phyloP scores from a whole-genome alignment of 2,329 filamentous ascomycete species.

The Fusarium avenaceum region DNA sequence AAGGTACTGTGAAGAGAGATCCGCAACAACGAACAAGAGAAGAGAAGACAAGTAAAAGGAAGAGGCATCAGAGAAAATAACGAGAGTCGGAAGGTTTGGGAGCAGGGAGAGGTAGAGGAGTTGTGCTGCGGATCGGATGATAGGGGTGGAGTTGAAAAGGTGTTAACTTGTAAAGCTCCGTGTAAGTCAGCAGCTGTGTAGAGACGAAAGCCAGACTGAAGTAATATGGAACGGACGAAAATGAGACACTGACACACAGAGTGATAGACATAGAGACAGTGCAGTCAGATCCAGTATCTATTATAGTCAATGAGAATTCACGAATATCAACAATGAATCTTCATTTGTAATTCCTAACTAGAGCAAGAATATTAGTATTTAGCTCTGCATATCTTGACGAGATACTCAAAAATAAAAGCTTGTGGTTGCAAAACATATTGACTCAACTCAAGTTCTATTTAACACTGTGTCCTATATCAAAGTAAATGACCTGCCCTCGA shows the following conservation, averaged over 20 bases:
- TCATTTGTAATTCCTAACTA: not conserved
- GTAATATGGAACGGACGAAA: conserved; percentile 3
- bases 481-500: conserved; percentile 20
- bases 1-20: too few relatives aligned
- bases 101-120: conserved; percentile 6
- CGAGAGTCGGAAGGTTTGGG: not conserved
- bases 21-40: too few relatives aligned
- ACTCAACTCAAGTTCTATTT: conserved; percentile 37
- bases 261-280: not conserved
- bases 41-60: not conserved
- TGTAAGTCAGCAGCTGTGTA: conserved; percentile 23
- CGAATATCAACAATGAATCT: not conserved
- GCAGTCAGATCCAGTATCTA: not conserved
- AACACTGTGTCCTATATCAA: conserved; percentile 13
- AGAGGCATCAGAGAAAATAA: not conserved
- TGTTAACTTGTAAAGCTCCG: conserved; percentile 9
- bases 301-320: not conserved
- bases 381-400: not conserved
- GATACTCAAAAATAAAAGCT: not conserved
- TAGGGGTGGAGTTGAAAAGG: conserved; percentile 15
- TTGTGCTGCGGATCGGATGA: conserved; percentile 12
- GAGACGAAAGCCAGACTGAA: conserved; percentile 5
- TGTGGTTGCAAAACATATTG: conserved; percentile 10
- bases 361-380: not conserved
- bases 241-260: conserved; percentile 2